Evolutionary conservation across 1,139 yeast genomes (phyloP).

Genomic region (Suhomyces bolitotheri): DNA sequence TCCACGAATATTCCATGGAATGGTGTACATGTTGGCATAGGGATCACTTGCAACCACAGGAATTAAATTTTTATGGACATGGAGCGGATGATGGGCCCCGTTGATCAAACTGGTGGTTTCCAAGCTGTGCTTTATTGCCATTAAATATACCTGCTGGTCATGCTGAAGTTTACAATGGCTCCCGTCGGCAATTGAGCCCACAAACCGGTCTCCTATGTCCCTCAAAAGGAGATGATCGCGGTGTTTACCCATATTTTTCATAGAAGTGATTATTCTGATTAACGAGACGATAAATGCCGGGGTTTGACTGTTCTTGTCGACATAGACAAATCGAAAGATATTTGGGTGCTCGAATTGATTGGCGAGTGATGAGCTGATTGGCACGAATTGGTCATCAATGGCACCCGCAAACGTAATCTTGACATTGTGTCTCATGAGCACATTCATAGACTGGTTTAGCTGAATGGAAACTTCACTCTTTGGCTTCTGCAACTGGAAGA

Average conservation of each 20-base stretch:
- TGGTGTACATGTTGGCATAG: conserved; percentile 21
- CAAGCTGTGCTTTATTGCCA: conserved; percentile 34
- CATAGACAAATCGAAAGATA: conserved; percentile 44
- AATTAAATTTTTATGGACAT: background rate
- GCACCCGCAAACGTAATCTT: conserved; percentile 54
- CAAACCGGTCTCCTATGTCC: conserved; percentile 35
- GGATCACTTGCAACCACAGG: background rate
- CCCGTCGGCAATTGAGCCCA: conserved; percentile 26
- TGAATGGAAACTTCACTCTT: conserved; percentile 32
- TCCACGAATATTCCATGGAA: conserved; percentile 45
- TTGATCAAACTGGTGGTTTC: conserved; percentile 37
- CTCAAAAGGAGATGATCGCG: conserved; percentile 33
- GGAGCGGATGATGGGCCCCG: conserved; percentile 7
- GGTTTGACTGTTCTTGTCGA: conserved; percentile 27
- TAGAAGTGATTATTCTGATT: conserved; percentile 35
- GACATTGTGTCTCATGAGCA: conserved; percentile 41
- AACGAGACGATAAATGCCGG: conserved; percentile 34
- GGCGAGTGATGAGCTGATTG: conserved; percentile 48
- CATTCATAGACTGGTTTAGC: conserved; percentile 33
- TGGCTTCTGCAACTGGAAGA: conserved; percentile 48
- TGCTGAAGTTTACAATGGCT: conserved; percentile 33
- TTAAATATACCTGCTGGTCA: conserved; percentile 28
- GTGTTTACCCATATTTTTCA: conserved; percentile 39
- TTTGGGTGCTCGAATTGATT: conserved; percentile 52
- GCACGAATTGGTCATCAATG: conserved; percentile 46